phyloP scores from a whole-genome alignment of 2,329 filamentous ascomycete species.

The Aspergillus caelatus region DNA sequence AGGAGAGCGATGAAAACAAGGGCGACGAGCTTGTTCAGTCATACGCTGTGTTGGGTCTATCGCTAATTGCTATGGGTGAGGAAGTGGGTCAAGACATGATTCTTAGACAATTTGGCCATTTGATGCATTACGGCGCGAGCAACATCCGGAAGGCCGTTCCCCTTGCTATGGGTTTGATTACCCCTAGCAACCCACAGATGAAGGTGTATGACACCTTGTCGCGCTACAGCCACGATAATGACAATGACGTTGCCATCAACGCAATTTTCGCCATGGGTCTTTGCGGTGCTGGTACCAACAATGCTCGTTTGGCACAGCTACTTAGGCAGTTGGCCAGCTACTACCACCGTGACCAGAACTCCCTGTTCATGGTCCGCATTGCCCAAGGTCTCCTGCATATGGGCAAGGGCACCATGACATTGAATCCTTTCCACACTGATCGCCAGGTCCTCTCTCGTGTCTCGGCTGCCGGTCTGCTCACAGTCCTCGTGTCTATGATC shows the following conservation, averaged over 20 bases:
- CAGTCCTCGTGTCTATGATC: constrained; percentile 89
- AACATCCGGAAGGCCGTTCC: constrained; percentile 97
- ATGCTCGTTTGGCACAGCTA: constrained; percentile 91
- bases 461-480: constrained; percentile 82
- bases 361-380: constrained; percentile 98
- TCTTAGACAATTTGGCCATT: constrained; percentile 90
- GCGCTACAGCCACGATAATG: constrained; percentile 96
- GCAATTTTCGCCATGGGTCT: constrained; percentile 99
- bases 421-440: constrained; percentile 99
- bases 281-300: constrained; percentile 94
- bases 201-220: constrained; percentile 99
- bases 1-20: constrained; percentile 92
- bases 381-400: constrained; percentile 97
- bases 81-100: constrained; percentile 99
- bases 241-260: constrained; percentile 97
- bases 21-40: constrained; percentile 93
- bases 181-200: constrained; percentile 98
- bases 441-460: constrained; percentile 93
- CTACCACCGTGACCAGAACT: constrained; percentile 95
- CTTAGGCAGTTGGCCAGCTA: constrained; percentile 94
- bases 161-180: constrained; percentile 93
- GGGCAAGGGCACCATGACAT: constrained; percentile 95
- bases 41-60: constrained; percentile 92
- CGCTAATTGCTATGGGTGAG: constrained; percentile 95
- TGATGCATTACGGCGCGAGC: constrained; percentile 98